A percentile compares a stretch with the other conserved stretches of the same genome.
These are phyloP conservation scores for Odontarrhena argentea DNA, from an alignment of 345 rosid genomes.

Conservation along the genomic window DNA sequence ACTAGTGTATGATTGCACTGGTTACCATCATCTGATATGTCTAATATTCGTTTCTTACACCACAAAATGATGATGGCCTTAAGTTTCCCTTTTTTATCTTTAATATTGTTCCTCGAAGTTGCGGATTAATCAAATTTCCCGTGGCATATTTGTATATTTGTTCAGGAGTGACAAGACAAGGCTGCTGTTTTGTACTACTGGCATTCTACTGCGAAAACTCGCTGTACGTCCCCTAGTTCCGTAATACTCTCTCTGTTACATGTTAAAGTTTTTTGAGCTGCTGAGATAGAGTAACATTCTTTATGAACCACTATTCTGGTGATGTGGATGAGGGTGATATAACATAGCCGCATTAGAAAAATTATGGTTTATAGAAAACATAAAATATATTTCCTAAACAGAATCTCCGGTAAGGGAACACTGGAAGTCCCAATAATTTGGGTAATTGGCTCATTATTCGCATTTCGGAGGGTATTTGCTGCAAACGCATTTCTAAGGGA, in stretches of 20 bases:
- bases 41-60: conserved; percentile 18
- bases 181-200: conserved; percentile 92
- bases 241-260: not conserved
- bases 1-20: conserved; percentile 6
- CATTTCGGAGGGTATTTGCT: conserved; percentile 10
- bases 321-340: not conserved
- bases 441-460: not conserved
- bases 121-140: conserved; percentile 9
- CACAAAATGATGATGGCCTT: conserved; percentile 9
- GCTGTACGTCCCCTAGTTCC: conserved; percentile 50
- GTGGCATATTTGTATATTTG: conserved; percentile 33
- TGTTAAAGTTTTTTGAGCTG: conserved; percentile 14
- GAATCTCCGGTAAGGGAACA: conserved; percentile 3
- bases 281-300: conserved; percentile 7
- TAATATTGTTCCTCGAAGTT: conserved; percentile 6
- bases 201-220: conserved; percentile 85
- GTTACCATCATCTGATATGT: conserved; percentile 12
- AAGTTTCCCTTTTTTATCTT: not conserved
- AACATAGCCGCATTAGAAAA: conserved; percentile 9
- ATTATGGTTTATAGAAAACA: conserved; percentile 24
- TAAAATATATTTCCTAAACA: conserved; percentile 1
- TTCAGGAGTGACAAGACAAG: conserved; percentile 85
- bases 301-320: conserved; percentile 19
- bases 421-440: conserved; percentile 7
- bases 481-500: conserved; percentile 11